Evolutionary conservation across 306 rosid species (phyloP).

Genomic region (Castanea sativa): DNA sequence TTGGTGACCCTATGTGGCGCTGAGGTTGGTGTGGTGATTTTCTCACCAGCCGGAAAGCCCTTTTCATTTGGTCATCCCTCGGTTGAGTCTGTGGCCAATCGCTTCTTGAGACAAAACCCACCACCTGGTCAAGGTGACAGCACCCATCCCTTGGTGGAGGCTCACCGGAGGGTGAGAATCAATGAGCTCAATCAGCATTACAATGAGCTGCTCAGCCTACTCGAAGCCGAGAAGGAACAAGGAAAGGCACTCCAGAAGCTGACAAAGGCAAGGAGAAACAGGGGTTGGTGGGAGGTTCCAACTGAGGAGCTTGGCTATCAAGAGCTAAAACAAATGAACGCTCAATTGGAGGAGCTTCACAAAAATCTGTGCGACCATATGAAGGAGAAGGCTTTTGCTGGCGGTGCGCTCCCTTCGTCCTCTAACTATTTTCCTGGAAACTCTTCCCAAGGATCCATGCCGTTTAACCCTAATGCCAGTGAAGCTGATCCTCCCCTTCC

Average conservation of each 20-base stretch:
- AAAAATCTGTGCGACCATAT: background rate
- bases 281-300: slow-evolving; percentile 39
- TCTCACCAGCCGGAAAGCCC: slow-evolving; percentile 42
- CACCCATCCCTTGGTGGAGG: slow-evolving; percentile 18
- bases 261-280: background rate
- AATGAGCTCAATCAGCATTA: slow-evolving; percentile 17
- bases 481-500: background rate
- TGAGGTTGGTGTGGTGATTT: slow-evolving; percentile 27
- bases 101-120: background rate
- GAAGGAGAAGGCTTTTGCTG: slow-evolving; percentile 3
- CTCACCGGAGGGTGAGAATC: slow-evolving; percentile 16
- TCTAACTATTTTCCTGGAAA: background rate
- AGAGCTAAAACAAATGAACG: slow-evolving; percentile 7
- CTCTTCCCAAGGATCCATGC: background rate
- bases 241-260: slow-evolving; percentile 2
- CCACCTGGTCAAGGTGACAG: background rate
- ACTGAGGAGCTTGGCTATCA: slow-evolving; percentile 11
- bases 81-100: slow-evolving; percentile 15
- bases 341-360: background rate
- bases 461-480: background rate
- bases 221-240: slow-evolving; percentile 15
- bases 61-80: slow-evolving; percentile 34
- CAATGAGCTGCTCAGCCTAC: slow-evolving; percentile 8
- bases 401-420: background rate
- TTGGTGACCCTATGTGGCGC: slow-evolving; percentile 33